phyloP scores from a whole-genome alignment of 106 monocot species.

The Acorus calamus region DNA sequence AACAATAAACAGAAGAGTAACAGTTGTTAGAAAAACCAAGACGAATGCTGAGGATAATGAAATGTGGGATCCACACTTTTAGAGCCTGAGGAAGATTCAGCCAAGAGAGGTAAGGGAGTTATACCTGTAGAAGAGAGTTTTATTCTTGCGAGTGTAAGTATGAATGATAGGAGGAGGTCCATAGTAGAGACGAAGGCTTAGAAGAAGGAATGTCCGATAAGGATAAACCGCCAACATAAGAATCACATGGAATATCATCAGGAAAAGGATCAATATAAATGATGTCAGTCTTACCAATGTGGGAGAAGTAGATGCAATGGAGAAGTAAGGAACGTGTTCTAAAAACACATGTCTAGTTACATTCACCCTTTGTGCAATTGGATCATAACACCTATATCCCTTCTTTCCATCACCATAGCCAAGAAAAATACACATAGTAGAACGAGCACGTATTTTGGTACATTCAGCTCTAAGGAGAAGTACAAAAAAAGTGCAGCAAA shows the following conservation, averaged over 20 bases:
- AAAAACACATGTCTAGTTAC: too few relatives aligned
- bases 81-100: not conserved
- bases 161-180: too few relatives aligned
- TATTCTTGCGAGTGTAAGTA: too few relatives aligned
- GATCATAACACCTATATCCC: slow-evolving; percentile 2
- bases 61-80: not conserved
- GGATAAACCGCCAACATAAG: not conserved
- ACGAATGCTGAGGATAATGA: not conserved
- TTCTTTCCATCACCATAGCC: not conserved
- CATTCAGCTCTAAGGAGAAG: not conserved
- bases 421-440: not conserved
- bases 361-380: too few relatives aligned
- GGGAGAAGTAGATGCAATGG: not conserved
- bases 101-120: not conserved
- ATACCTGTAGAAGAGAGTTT: too few relatives aligned
- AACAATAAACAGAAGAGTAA: not conserved
- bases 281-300: not conserved
- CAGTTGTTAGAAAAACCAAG: not conserved
- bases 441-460: not conserved
- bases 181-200: too few relatives aligned
- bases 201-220: too few relatives aligned
- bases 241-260: not conserved
- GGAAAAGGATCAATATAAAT: not conserved
- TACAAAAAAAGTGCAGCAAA: not conserved
- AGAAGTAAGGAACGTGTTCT: not conserved